These are phyloP conservation scores for Carpinus fangiana DNA, from an alignment of 306 rosid genomes.

Conservation along the genomic window DNA sequence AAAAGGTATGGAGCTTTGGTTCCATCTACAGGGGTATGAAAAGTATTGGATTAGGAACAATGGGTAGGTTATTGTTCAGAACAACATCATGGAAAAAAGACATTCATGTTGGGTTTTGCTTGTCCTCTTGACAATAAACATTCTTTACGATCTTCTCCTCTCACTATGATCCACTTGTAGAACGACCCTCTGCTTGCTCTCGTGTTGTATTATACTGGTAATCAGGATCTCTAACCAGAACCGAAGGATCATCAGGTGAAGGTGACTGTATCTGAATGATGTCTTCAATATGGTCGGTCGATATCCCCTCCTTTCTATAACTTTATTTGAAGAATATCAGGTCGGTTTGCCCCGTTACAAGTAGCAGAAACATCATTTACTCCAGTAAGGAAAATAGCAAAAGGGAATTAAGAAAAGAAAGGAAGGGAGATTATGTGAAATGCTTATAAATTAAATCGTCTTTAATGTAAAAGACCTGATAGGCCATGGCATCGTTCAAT, in stretches of 20 bases:
- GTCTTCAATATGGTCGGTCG: neutral
- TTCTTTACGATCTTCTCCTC: constrained; percentile 12
- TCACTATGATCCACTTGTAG: neutral
- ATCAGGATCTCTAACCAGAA: neutral
- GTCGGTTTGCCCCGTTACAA: no score
- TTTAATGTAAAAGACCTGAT: no score
- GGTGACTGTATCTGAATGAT: neutral
- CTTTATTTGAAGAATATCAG: no score
- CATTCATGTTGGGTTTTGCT: constrained; percentile 39
- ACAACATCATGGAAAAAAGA: constrained; percentile 31
- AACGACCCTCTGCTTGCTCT: neutral
- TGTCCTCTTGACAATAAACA: constrained; percentile 37
- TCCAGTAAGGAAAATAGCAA: no score
- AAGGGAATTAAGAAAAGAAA: no score
- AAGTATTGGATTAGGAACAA: constrained; percentile 33
- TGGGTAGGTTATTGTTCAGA: constrained; percentile 30
- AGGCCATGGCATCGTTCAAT: no score
- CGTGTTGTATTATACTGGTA: neutral
- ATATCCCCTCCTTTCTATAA: neutral
- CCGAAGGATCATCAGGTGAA: neutral
- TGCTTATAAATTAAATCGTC: no score
- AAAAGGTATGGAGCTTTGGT: constrained; percentile 34
- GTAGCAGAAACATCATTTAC: no score
- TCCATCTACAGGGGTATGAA: constrained; percentile 41
- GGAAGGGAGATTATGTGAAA: no score